A percentile compares a stretch with the other conserved stretches of the same genome.
Evolutionary conservation across 2,329 filamentous ascomycete species (phyloP).

Genomic region (Beauveria bassiana): DNA sequence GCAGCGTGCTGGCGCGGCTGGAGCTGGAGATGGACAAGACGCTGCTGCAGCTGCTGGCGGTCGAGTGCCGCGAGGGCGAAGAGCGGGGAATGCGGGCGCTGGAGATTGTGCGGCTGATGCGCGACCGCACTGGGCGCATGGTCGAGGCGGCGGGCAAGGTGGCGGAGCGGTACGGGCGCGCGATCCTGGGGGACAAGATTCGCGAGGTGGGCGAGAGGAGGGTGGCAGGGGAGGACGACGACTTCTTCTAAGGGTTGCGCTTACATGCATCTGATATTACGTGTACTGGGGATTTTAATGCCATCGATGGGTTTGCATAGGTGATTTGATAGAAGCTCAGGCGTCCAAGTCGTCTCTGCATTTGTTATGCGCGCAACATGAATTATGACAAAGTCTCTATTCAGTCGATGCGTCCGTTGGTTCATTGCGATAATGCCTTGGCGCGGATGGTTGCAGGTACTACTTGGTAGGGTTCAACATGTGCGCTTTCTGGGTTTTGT

Average conservation of each 20-base stretch:
- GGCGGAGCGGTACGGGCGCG: conserved; percentile 73
- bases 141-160: conserved; percentile 85
- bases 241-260: neutral
- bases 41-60: conserved; percentile 77
- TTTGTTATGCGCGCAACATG: neutral
- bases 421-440: neutral
- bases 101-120: conserved; percentile 82
- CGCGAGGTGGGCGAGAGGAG: conserved; percentile 70
- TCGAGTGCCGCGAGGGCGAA: conserved; percentile 87
- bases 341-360: neutral
- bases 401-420: neutral
- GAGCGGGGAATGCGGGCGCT: conserved; percentile 91
- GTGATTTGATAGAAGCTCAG: neutral
- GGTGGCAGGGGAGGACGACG: conserved; percentile 52
- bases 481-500: no score
- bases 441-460: neutral
- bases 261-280: neutral
- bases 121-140: conserved; percentile 79
- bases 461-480: no score
- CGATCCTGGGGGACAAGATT: conserved; percentile 84
- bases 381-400: neutral
- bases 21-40: conserved; percentile 87
- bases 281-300: neutral
- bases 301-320: neutral
- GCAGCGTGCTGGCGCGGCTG: conserved; percentile 57